phyloP scores from a whole-genome alignment of 2,329 filamentous ascomycete species.

The Xylariomycetidae sp. region DNA sequence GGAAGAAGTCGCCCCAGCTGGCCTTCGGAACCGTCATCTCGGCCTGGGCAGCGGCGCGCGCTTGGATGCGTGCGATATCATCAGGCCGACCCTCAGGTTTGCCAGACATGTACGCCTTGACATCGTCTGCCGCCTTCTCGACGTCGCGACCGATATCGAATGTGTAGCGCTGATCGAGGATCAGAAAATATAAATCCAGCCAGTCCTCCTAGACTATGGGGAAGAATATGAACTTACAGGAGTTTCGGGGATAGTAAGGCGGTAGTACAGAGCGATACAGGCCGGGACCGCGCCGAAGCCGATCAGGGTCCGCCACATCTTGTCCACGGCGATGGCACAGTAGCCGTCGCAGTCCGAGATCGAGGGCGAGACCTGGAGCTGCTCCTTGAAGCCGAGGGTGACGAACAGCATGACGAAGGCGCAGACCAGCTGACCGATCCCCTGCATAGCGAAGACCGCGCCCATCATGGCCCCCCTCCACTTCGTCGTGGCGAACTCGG shows the following conservation, averaged over 20 bases:
- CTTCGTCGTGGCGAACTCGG: slow-evolving; percentile 81
- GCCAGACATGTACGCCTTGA: slow-evolving; percentile 69
- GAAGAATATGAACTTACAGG: slow-evolving; percentile 36
- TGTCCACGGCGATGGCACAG: slow-evolving; percentile 70
- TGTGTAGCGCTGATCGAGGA: slow-evolving; percentile 71
- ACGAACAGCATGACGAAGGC: slow-evolving; percentile 74
- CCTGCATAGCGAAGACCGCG: slow-evolving; percentile 83
- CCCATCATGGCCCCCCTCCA: slow-evolving; percentile 87
- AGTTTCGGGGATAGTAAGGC: slow-evolving; percentile 77
- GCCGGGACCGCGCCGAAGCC: slow-evolving; percentile 78
- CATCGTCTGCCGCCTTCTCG: slow-evolving; percentile 67
- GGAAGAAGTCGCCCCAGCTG: slow-evolving; percentile 65
- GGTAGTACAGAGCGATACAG: slow-evolving; percentile 76
- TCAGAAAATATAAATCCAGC: neutral
- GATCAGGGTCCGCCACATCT: slow-evolving; percentile 82
- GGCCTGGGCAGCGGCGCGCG: slow-evolving; percentile 47
- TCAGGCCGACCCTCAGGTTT: slow-evolving; percentile 60
- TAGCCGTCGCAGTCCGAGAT: slow-evolving; percentile 56
- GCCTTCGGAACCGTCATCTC: slow-evolving; percentile 64
- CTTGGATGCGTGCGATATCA: slow-evolving; percentile 58
- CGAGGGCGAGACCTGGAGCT: slow-evolving; percentile 47
- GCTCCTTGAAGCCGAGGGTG: slow-evolving; percentile 65
- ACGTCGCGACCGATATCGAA: slow-evolving; percentile 76
- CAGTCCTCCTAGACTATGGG: slow-evolving; percentile 4
- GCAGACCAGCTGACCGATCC: slow-evolving; percentile 72